Base-by-base conservation (phyloP, 768 basidiomycete species). In the Termitomyces sp. region DNA sequence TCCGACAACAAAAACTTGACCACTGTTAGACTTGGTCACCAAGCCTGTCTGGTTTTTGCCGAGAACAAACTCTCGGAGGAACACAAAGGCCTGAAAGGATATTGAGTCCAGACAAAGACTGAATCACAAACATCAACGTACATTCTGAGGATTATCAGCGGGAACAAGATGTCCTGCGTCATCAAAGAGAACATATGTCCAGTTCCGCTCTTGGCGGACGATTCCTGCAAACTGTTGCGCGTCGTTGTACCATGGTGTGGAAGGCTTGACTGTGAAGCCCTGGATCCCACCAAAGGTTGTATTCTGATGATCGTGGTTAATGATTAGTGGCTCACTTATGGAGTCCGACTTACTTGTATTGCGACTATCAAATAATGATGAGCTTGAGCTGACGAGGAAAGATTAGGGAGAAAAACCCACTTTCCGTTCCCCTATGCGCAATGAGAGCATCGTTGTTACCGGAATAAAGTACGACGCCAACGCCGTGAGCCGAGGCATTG, bases 261-360 rank as follows among this genome's bases (percentile, higher is more conserved):
- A 77, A 0, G 89, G 89, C 54, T 78, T 75, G 44, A 80, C 74
- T 3, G 84, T 83, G 66, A 91, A 91, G 3, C 89, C 89, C 67
- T 82, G 85, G 40, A 84, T 83, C 6, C 86, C 88, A 23, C 86
- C 88, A 59, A 89, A 91, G 0, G 89, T 89, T 23, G 87, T 88
- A 61, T 91, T 91, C 85, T 89, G 48, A 0, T 52, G 56, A 29
- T 18, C 18, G 7, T 18, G 46, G 16, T 32, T 4, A 56, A 54
- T 62, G 22, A 53, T 48, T 46, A 25, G 33, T 27, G 25, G 18
- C 40, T 16, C 2, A 47, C 7, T 12, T 12, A 32, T 22, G 12
- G 10, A 50, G 9, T 15, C 38, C 41, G 15, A 43, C 59, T 20
- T 62, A 80, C 82, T 66, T 83, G 83, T 25, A 85, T 85, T 12